Base-by-base conservation (phyloP, 192 early-diverging fungal genomes). In the Mortierella claussenii region DNA sequence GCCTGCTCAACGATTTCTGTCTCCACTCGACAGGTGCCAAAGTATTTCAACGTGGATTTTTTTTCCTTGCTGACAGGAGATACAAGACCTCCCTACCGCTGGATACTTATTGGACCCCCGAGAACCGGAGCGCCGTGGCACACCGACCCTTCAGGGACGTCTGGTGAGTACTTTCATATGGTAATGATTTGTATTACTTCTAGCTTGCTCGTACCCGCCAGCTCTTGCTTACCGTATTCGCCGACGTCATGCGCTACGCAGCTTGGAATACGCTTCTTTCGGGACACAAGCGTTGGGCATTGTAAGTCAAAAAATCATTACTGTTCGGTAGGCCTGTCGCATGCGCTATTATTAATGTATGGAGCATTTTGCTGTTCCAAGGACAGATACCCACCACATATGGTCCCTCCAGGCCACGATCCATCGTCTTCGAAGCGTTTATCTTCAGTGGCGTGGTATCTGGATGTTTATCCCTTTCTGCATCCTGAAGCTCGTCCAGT, bases 251-350 rank as follows among this genome's bases (percentile, higher is more conserved):
- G n/a, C n/a, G n/a, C n/a, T n/a, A n/a, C n/a, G n/a, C 50, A 73
- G 81, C 81, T 24, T 84, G 83, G 83, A 84, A 84, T 32, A 82
- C 82, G 6, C 49, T 84, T 1, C 45, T 84, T 0, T 57, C 55
- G 31, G 83, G 83, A 37, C 68, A 82, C 30, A 84, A 84, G 31
- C 80, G 81, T n/a, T 84, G 83, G 83, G 81, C 81, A 33, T 55
- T 84, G 81, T 84, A 83, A 42, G 69, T 58, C 5, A 24, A 9
- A n/a, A n/a, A n/a, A n/a, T n/a, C n/a, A n/a, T n/a, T n/a, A n/a
- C n/a, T n/a, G n/a, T n/a, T n/a, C n/a, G n/a, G n/a, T n/a, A n/a
- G n/a, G n/a, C n/a, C n/a, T n/a, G n/a, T n/a, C n/a, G n/a, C n/a
- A n/a, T n/a, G n/a, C n/a, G n/a, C n/a, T n/a, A n/a, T n/a, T n/a